Evolutionary conservation across 352 stramenopile species (phyloP).

Genomic region (Aphanomyces invadans): DNA sequence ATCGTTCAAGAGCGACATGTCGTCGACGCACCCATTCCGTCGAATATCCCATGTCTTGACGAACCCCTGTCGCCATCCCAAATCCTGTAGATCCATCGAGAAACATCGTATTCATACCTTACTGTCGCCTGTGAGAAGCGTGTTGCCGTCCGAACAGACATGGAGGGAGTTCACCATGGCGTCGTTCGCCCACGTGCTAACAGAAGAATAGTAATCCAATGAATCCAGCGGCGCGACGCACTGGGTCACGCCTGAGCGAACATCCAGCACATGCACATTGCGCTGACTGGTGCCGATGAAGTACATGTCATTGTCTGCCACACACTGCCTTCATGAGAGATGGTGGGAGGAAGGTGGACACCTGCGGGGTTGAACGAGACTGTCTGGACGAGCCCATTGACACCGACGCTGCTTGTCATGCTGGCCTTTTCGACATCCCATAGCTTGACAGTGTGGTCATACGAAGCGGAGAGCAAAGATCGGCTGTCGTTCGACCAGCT

Average conservation of each 20-base stretch:
- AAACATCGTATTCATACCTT: too few species aligned
- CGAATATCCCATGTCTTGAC: constrained; percentile 84
- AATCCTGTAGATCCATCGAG: too few species aligned
- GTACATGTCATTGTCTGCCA: constrained; percentile 68
- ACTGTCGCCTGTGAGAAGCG: constrained; percentile 73
- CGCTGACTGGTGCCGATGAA: constrained; percentile 78
- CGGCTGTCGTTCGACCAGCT: constrained; percentile 72
- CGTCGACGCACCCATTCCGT: constrained; percentile 67
- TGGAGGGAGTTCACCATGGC: constrained; percentile 84
- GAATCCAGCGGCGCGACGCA: constrained; percentile 20
- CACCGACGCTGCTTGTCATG: constrained; percentile 50
- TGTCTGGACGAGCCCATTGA: constrained; percentile 75
- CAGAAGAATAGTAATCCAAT: not conserved
- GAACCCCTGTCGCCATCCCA: constrained; percentile 44
- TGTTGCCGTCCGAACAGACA: constrained; percentile 63
- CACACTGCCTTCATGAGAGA: constrained; percentile 11
- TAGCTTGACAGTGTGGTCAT: constrained; percentile 83
- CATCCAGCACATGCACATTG: constrained; percentile 61
- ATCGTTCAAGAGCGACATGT: constrained; percentile 75
- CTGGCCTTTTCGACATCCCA: constrained; percentile 80
- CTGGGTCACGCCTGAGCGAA: constrained; percentile 40
- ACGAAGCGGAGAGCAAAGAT: constrained; percentile 65
- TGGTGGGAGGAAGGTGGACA: constrained; percentile 20
- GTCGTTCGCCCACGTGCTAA: constrained; percentile 70
- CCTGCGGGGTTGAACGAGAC: constrained; percentile 73